These are phyloP conservation scores for Annulohypoxylon bovei DNA, from an alignment of 495 filamentous ascomycete species.

Conservation along the genomic window DNA sequence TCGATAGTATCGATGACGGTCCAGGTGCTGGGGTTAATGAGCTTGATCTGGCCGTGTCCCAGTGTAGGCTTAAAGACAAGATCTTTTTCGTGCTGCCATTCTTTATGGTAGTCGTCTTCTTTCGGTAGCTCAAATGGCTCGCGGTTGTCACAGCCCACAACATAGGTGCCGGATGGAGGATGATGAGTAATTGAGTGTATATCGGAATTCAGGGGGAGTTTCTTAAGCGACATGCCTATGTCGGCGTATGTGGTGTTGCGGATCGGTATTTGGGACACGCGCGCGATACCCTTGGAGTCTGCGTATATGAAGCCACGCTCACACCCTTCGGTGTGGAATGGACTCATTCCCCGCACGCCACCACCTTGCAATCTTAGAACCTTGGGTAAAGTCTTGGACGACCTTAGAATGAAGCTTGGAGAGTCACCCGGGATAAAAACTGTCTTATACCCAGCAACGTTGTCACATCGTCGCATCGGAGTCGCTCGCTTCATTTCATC, in stretches of 20 bases:
- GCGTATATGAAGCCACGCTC: slow-evolving; percentile 84
- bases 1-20: slow-evolving; percentile 76
- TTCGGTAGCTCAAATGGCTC: slow-evolving; percentile 83
- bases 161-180: slow-evolving; percentile 74
- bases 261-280: slow-evolving; percentile 72
- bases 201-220: slow-evolving; percentile 74
- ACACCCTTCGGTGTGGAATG: slow-evolving; percentile 77
- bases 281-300: slow-evolving; percentile 70
- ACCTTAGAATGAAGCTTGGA: slow-evolving; percentile 81
- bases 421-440: slow-evolving; percentile 83
- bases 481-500: slow-evolving; percentile 54
- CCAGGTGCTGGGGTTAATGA: slow-evolving; percentile 80
- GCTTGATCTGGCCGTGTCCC: slow-evolving; percentile 73
- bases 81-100: slow-evolving; percentile 77
- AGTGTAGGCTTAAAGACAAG: slow-evolving; percentile 71
- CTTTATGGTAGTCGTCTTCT: slow-evolving; percentile 82
- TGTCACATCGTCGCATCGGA: slow-evolving; percentile 69
- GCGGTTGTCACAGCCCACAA: slow-evolving; percentile 72
- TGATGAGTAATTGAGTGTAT: slow-evolving; percentile 81
- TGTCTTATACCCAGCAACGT: slow-evolving; percentile 77
- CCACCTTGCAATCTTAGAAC: slow-evolving; percentile 74
- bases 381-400: slow-evolving; percentile 75
- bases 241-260: slow-evolving; percentile 70
- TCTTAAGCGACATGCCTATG: slow-evolving; percentile 73
- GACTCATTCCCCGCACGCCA: slow-evolving; percentile 71